Percentiles rank a stretch among this genome's conserved stretches.
Evolutionary conservation across 345 rosid genomes (phyloP).

Genomic region (Cochlearia excelsa): DNA sequence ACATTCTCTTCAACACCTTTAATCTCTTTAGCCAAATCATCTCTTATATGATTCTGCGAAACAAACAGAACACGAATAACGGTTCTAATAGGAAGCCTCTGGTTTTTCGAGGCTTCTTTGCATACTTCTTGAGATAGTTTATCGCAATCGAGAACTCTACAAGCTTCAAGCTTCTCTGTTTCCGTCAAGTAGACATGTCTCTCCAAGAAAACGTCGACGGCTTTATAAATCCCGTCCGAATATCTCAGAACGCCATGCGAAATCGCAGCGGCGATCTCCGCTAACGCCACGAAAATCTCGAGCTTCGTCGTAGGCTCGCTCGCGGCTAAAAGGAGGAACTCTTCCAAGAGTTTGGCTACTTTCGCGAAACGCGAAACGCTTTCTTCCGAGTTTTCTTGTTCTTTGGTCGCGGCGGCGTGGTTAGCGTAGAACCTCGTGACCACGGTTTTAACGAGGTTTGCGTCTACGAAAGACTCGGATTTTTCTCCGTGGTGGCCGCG

Average conservation of each 20-base stretch:
- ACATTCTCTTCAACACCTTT: constrained; percentile 27
- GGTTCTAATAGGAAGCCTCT: constrained; percentile 61
- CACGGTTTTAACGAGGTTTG: constrained; percentile 57
- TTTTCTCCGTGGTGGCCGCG: constrained; percentile 44
- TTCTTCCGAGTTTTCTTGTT: constrained; percentile 16
- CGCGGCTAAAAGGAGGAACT: constrained; percentile 57
- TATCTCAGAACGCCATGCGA: constrained; percentile 44
- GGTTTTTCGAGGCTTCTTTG: constrained; percentile 58
- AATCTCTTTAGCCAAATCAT: constrained; percentile 42
- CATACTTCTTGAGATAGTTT: constrained; percentile 67
- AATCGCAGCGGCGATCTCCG: constrained; percentile 50
- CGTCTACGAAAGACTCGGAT: constrained; percentile 43
- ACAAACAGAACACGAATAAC: constrained; percentile 51
- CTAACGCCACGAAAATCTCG: constrained; percentile 48
- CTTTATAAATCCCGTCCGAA: constrained; percentile 69
- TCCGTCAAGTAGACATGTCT: constrained; percentile 59
- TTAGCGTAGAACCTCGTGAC: constrained; percentile 52
- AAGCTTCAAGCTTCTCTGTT: constrained; percentile 61
- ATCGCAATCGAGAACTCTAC: constrained; percentile 59
- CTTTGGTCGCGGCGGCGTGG: not conserved
- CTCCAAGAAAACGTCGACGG: constrained; percentile 64
- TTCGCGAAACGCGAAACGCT: constrained; percentile 29
- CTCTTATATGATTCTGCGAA: constrained; percentile 61
- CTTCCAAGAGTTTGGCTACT: constrained; percentile 69
- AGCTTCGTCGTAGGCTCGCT: constrained; percentile 52